Base-by-base conservation (phyloP, 1,139 yeast genomes). In the Geotrichum australiense region DNA sequence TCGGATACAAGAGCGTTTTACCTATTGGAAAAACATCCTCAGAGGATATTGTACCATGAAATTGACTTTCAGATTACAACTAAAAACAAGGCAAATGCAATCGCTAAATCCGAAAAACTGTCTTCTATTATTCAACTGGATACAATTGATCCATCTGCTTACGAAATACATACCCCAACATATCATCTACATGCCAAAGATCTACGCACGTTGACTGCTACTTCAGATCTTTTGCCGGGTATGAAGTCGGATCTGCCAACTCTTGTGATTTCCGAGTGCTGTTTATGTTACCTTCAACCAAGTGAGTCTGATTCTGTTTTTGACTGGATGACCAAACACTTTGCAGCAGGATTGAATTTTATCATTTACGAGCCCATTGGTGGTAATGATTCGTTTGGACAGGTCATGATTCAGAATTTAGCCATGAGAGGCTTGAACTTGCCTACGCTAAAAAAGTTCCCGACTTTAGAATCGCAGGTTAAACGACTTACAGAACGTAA, bases 301-400 rank as follows among this genome's bases (percentile, higher is more conserved):
- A 61, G 62, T 1, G 76, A 73, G 22, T 74, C 91, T 8, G 69
- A 71, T 39, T 42, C 55, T 1, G 70, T 86, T 6, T 61, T 91
- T 5, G 49, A 61, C 2, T 59, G 63, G 56, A 53, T 63, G 21
- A 47, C 45, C 1, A 25, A 32, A 1, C 31, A 35, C 18, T 47
- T 56, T 33, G 15, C 39, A 1, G 32, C 47, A 5, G 47, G 46
- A 4, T 40, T 57, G 40, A 55, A 70, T 1, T 57, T 83, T 47
- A 64, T 80, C 2, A 69, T 87, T 1, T 91, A 91, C 61, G 98
- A 91, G 51, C 98, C 98, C 1, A 76, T 89, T 58, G 74, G 77
- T 4, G 70, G 77, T 5, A 63, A 67, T 37, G 94, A 82, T 55
- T 67, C 77, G 23, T 91, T 89, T 64, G 97, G 97, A 1, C 59